A percentile compares a stretch with the other conserved stretches of the same genome.
Evolutionary conservation across 2,329 filamentous ascomycete genomes (phyloP).

Genomic region (Pseudogymnoascus sp.): DNA sequence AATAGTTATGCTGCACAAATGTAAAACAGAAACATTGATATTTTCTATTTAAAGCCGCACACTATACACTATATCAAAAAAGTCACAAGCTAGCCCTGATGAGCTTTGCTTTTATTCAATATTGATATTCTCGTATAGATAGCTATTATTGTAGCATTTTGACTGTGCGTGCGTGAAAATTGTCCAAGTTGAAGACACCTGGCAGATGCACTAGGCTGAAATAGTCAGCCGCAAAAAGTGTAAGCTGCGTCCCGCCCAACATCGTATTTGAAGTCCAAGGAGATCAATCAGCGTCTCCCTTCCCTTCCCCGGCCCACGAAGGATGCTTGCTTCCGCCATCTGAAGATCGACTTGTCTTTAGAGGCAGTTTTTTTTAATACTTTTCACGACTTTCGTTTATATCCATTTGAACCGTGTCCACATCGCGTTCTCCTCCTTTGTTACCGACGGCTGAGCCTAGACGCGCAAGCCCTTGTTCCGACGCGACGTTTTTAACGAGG

Average conservation of each 20-base stretch:
- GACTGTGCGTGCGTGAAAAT: constrained; percentile 4
- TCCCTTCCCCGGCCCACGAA: not conserved
- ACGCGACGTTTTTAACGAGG: not conserved
- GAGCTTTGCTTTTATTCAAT: not conserved
- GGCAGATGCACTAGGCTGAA: constrained; percentile 7
- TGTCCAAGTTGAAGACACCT: constrained; percentile 2
- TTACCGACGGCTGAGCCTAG: constrained; percentile 2
- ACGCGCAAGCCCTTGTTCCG: constrained; percentile 1
- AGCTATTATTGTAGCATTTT: constrained; percentile 1
- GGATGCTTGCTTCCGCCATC: not conserved
- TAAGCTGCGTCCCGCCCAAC: not conserved
- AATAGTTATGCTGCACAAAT: constrained; percentile 2
- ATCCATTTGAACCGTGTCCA: not conserved
- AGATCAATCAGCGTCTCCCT: not conserved
- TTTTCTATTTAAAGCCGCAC: not conserved
- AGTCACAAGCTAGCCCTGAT: not conserved
- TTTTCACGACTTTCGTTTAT: constrained; percentile 1
- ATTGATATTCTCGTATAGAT: constrained; percentile 1
- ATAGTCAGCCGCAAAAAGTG: constrained; percentile 8
- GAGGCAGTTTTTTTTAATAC: not conserved
- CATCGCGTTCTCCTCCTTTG: not conserved
- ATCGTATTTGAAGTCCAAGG: not conserved
- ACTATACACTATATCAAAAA: not conserved
- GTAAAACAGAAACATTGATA: not conserved
- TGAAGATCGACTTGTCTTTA: not conserved